Percentiles rank a stretch among this genome's conserved stretches.
Evolutionary conservation across 2,329 filamentous ascomycete species (phyloP).

Genomic region (Rutstroemia sp.): DNA sequence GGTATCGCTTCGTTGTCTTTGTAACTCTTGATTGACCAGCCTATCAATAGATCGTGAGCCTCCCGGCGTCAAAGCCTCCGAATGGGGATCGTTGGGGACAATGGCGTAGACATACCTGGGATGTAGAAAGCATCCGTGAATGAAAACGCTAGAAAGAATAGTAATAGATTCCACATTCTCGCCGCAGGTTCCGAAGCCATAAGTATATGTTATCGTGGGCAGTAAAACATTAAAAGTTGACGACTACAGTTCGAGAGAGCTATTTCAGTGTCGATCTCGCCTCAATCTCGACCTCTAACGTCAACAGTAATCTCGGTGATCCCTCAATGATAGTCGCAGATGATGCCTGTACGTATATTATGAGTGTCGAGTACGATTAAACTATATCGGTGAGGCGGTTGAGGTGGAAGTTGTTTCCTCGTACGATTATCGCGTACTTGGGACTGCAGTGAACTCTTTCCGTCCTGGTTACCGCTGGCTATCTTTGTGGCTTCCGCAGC

Average conservation of each 20-base stretch:
- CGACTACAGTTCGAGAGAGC: neutral
- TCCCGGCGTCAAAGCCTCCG: neutral
- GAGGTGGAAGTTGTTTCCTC: no score
- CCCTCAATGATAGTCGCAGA: no score
- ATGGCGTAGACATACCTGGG: conserved; percentile 52
- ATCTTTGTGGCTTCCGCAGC: no score
- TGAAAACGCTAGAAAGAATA: conserved; percentile 40
- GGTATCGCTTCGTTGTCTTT: conserved; percentile 69
- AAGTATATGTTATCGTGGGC: conserved; percentile 12
- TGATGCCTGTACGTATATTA: no score
- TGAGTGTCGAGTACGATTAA: no score
- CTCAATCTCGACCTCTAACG: neutral
- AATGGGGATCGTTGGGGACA: neutral
- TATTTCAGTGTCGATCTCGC: neutral
- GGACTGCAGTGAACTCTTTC: no score
- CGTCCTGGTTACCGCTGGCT: no score
- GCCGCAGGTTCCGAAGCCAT: conserved; percentile 22
- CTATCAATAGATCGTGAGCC: conserved; percentile 33
- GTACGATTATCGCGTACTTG: no score
- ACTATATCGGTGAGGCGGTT: no score
- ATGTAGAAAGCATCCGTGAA: conserved; percentile 70
- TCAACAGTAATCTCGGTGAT: neutral
- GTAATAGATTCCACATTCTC: conserved; percentile 37
- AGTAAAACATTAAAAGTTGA: conserved; percentile 7
- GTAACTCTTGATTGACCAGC: conserved; percentile 79